A percentile compares a stretch with the other conserved stretches of the same genome.
Conservation (phyloP, 495 filamentous ascomycete species). For the Penicillium pancosmium region DNA sequence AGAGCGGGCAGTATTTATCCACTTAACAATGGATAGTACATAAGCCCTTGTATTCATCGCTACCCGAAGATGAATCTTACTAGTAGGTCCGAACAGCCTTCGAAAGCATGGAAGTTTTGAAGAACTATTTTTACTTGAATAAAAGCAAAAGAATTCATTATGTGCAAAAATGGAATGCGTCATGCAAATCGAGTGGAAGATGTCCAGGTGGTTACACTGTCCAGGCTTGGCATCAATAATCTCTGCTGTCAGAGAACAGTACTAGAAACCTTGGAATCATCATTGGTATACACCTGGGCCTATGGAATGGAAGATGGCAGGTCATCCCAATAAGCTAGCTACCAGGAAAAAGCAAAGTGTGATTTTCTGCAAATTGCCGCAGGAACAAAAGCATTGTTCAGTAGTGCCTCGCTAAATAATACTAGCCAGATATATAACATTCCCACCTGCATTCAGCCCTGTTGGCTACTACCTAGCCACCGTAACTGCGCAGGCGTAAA, state of each 20-base stretch:
- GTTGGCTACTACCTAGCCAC: not conserved
- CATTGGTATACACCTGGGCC: not conserved
- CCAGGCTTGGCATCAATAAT: not conserved
- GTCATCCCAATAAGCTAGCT: not conserved
- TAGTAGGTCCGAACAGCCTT: no score
- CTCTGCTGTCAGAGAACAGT: not conserved
- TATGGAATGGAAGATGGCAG: not conserved
- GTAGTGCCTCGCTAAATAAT: not conserved
- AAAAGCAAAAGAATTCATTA: not conserved
- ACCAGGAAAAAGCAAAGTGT: not conserved
- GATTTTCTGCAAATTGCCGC: not conserved
- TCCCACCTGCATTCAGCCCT: not conserved
- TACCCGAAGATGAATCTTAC: no score
- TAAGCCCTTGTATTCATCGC: no score
- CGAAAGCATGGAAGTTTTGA: not conserved
- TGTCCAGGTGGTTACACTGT: no score
- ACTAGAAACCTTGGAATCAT: not conserved
- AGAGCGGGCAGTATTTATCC: no score
- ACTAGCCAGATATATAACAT: no score
- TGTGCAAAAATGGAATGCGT: no score
- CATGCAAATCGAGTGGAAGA: no score
- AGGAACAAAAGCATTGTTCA: not conserved
- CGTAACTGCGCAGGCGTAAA: no score
- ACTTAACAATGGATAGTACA: no score
- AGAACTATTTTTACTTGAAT: not conserved